Percentiles rank a stretch among this genome's conserved stretches.
These are phyloP conservation scores for Coniella lustricola DNA, from an alignment of 2,329 filamentous ascomycete genomes.

Conservation along the genomic window DNA sequence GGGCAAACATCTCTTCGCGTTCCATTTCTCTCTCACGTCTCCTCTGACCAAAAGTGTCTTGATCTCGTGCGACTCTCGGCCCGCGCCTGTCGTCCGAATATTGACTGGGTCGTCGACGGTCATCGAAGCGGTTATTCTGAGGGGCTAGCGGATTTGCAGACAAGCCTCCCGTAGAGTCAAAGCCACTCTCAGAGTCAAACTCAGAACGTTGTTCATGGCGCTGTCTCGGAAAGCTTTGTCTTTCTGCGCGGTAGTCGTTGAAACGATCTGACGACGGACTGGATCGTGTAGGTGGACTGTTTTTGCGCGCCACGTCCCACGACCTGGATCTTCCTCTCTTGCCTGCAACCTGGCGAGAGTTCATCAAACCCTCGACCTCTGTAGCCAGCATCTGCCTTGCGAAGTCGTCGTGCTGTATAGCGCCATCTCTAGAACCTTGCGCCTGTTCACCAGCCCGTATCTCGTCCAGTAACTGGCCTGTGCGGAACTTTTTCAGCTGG, in stretches of 20 bases:
- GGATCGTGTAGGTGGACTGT: not conserved
- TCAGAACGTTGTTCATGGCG: not conserved
- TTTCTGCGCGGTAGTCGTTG: not conserved
- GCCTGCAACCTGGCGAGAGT: not conserved
- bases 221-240: not conserved
- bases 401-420: slow-evolving; percentile 14
- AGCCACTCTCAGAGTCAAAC: not conserved
- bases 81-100: not conserved
- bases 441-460: slow-evolving; percentile 17
- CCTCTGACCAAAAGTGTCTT: not conserved
- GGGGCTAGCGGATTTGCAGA: no score
- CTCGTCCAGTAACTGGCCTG: slow-evolving; percentile 33
- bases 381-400: slow-evolving; percentile 8
- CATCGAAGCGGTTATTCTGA: no score
- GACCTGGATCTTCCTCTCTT: not conserved
- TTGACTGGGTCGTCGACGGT: no score
- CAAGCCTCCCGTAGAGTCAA: not conserved
- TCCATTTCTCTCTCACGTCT: not conserved
- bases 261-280: not conserved
- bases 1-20: not conserved
- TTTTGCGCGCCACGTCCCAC: not conserved
- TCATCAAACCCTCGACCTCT: not conserved
- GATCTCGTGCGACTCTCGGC: not conserved
- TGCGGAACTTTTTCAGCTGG: slow-evolving; percentile 47
- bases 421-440: slow-evolving; percentile 6